Evolutionary conservation across 805 yeast species (phyloP), one percentile per base, ranked within the genome.

Genomic region (Starmerella stellata): DNA sequence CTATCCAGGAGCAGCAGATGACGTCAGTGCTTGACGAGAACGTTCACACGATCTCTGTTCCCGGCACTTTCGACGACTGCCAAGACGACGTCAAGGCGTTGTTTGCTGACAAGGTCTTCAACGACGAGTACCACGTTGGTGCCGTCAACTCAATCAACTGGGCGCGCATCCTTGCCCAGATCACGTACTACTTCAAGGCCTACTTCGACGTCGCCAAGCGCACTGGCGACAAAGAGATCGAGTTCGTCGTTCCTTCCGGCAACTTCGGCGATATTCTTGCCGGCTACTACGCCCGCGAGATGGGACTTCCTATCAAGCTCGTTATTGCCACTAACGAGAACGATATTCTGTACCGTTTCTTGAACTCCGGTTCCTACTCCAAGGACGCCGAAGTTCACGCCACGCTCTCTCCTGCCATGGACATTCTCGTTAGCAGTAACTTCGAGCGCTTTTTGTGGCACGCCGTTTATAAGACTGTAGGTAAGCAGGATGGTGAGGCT

Each of bases 101-200:
- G 44, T 90, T 90, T 59, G 90, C 87, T 44, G 98, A 90, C 58
- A 63, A 58, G 38, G 82, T 77, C 46, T 90, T 90, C 68, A 90
- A 90, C 62, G 70, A 68, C 47, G 77, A 74, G 58, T 79, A 85
- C 63, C 95, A 85, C 54, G 78, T 90, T 42, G 98, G 96, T 51
- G 98, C 98, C 15, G 93, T 90, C 44, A 90, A 90, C 64, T 85
- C 96, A 35, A 90, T 90, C 59, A 90, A 90, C 68, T 90, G 98
- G 98, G 96, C 98, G 7, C 75, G 98, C 63, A 90, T 90, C 50
- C 69, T 90, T 52, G 95, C 98, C 31, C 98, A 90, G 65, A 87
- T 83, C 58, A 85, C 98, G 18, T 90, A 90, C 64, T 90, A 90
- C 65, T 90, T 85, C 68, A 74, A 79, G 60, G 73, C 96, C 4